Percentiles rank a stretch among this genome's conserved stretches.
phyloP scores from a whole-genome alignment of 2,329 filamentous ascomycete genomes.

The Xylaria sp. region DNA sequence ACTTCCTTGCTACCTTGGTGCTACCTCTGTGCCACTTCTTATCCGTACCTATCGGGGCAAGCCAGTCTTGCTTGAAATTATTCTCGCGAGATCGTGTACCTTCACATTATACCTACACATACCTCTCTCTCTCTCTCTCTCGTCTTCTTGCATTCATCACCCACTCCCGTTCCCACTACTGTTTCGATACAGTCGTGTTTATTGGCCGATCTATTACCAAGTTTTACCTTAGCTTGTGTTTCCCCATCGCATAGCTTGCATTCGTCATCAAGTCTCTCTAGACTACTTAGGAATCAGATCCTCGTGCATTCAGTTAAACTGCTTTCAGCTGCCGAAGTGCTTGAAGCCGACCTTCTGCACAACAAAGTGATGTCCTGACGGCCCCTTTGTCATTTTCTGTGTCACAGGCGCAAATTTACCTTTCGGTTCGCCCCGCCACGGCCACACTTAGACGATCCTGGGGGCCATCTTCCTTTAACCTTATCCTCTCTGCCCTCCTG shows the following conservation, averaged over 20 bases:
- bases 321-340: background rate
- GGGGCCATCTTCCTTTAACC: constrained; percentile 32
- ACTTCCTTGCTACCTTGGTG: background rate
- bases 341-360: constrained; percentile 3
- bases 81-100: background rate
- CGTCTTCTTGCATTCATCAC: constrained; percentile 5
- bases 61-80: constrained; percentile 16
- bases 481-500: constrained; percentile 11
- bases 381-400: constrained; percentile 42
- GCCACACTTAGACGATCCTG: constrained; percentile 22
- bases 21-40: constrained; percentile 1
- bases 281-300: constrained; percentile 7
- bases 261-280: constrained; percentile 15
- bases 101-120: background rate
- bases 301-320: constrained; percentile 3
- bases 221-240: constrained; percentile 16
- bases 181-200: constrained; percentile 15
- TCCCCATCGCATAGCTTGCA: constrained; percentile 24
- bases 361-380: constrained; percentile 43
- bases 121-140: too few species aligned
- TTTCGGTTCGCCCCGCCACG: constrained; percentile 37
- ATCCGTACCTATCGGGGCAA: background rate
- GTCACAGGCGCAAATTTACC: constrained; percentile 38
- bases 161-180: background rate
- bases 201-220: constrained; percentile 9